Conservation (phyloP, 495 filamentous ascomycete species). For the Neurospora sp. region DNA sequence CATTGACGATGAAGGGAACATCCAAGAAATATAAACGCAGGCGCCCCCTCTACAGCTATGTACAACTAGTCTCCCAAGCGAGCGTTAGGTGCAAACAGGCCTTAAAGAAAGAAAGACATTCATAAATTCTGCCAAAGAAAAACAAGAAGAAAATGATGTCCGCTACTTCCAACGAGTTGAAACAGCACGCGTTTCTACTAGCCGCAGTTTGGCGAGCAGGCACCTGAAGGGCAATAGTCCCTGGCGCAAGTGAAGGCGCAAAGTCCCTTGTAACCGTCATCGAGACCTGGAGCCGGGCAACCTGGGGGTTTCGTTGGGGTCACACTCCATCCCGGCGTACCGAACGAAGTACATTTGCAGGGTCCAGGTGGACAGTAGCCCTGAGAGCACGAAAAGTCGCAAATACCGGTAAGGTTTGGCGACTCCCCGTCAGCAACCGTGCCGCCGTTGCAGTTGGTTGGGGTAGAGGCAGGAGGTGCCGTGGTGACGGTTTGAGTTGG, state of each 20-base stretch:
- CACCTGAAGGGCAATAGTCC: conserved; percentile 33
- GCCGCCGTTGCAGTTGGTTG: conserved; percentile 23
- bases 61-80: neutral
- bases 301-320: conserved; percentile 20
- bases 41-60: neutral
- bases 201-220: conserved; percentile 19
- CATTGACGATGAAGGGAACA: neutral
- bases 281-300: conserved; percentile 19
- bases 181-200: neutral
- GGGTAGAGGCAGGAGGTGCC: neutral
- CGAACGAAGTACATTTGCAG: conserved; percentile 30
- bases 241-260: conserved; percentile 34
- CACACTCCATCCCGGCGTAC: conserved; percentile 16
- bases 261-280: conserved; percentile 30
- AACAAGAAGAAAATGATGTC: neutral
- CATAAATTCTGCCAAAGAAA: neutral
- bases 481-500: neutral
- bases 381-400: conserved; percentile 29
- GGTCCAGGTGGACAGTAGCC: conserved; percentile 32
- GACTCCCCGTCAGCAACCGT: conserved; percentile 18
- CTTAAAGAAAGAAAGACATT: neutral
- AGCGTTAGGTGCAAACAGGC: neutral
- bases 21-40: neutral
- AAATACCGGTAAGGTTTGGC: conserved; percentile 34
- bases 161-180: neutral